Conservation (phyloP, 2,329 filamentous ascomycete species). For the Hymenoscyphus repandus region DNA sequence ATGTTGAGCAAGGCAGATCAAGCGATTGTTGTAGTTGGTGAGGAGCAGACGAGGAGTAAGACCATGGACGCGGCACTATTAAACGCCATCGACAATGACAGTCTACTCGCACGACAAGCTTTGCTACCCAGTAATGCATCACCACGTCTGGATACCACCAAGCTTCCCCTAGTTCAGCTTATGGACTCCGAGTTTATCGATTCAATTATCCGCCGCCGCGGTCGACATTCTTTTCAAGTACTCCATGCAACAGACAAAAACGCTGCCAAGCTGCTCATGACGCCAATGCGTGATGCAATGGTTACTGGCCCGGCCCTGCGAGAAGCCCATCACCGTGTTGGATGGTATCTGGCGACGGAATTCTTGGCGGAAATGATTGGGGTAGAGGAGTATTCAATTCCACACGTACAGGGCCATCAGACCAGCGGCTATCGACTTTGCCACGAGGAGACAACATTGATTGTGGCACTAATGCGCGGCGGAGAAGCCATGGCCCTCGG, state of each 20-base stretch:
- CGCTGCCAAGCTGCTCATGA: conserved; percentile 46
- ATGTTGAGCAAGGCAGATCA: conserved; percentile 51
- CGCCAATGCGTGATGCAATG: conserved; percentile 46
- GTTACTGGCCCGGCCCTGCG: conserved; percentile 42
- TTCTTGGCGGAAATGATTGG: conserved; percentile 44
- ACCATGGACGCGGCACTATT: conserved; percentile 45
- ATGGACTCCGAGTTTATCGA: conserved; percentile 9
- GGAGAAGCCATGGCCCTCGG: conserved; percentile 58
- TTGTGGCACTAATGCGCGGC: conserved; percentile 58
- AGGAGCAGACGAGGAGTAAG: conserved; percentile 41
- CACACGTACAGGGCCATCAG: conserved; percentile 45
- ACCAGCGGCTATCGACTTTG: conserved; percentile 42
- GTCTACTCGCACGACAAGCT: conserved; percentile 41
- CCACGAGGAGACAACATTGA: conserved; percentile 44
- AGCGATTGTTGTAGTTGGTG: conserved; percentile 51
- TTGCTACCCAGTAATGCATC: conserved; percentile 37
- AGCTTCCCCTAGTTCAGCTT: conserved; percentile 37
- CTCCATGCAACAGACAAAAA: conserved; percentile 41
- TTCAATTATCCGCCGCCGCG: conserved; percentile 13
- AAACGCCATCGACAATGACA: conserved; percentile 36
- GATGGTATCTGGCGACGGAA: conserved; percentile 48
- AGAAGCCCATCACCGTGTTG: conserved; percentile 43
- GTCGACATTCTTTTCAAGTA: conserved; percentile 23
- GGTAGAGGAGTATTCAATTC: conserved; percentile 42
- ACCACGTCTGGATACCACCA: conserved; percentile 38